Base-by-base conservation (phyloP, 495 filamentous ascomycete genomes). In the Articulospora tetracladia region DNA sequence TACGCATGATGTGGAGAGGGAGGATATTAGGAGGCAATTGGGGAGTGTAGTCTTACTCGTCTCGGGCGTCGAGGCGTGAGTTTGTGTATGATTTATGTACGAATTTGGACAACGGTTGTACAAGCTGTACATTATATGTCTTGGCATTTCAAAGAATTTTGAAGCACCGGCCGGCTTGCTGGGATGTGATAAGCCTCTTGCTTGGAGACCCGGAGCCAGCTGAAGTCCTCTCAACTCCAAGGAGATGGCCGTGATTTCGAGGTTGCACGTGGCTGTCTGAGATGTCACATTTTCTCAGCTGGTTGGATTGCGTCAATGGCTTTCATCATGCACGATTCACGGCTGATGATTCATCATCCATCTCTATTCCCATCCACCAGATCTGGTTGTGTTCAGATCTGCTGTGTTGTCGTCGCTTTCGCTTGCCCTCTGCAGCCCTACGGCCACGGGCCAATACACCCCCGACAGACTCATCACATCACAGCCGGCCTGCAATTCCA, bases 1-100 rank as follows among this genome's bases (percentile, higher is more conserved):
- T 75, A 96, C 92, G 41, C 95, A 98, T 74, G 94, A 98, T 83
- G 94, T 98, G 1, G 87, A 96, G 67, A 91, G 85, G 72, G 94
- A 96, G 74, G 94, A 98, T 75, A 44, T 98, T 65, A 82, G 81
- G 72, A 81, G 94, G 64, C 94, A 97, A 76, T 72, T 98, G 59
- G 94, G 93, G 20, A 93, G 90, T 72, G 87, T 90, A 36, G 78
- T 97, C 23, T 65, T 97, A 59, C 72, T 96, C 53, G 88, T 96
- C 26, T 83, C 81, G 53, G 89, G 89, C 4, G 41, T 55, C n/a
- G 25, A 55, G 1, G 44, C 30, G 22, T 61, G 32, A 57, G 50
- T n/a, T 50, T 39, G 26, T 20, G 23, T 10, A 50, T 11, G 27
- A 41, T 27, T 48, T 6, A 22, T 50, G 25, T 50, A 50, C 25